phyloP scores from a whole-genome alignment of 495 filamentous ascomycete species.

The Recurvomyces mirabilis region DNA sequence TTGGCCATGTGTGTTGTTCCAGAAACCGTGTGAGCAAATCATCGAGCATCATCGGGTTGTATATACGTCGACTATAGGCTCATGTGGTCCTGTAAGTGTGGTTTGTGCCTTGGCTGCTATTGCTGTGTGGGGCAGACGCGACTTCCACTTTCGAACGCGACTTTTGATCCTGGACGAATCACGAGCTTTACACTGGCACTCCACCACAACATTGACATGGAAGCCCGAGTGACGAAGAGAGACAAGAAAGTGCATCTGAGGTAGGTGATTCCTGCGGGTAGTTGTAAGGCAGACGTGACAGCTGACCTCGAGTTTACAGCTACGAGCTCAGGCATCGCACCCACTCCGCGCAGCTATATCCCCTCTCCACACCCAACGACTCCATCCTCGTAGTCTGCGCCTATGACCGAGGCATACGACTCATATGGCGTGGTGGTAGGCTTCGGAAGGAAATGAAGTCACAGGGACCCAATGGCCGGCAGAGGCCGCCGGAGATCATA shows the following conservation, averaged over 20 bases:
- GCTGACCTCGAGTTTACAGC: conserved; percentile 34
- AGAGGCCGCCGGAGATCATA: conserved; percentile 56
- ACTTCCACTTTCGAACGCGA: no score
- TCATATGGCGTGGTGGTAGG: conserved; percentile 71
- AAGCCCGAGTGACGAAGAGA: conserved; percentile 23
- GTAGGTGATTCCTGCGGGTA: conserved; percentile 25
- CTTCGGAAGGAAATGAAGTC: background rate
- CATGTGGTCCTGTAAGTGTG: no score
- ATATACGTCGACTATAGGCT: no score
- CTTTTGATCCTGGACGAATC: no score
- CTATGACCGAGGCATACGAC: conserved; percentile 62
- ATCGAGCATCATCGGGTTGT: no score
- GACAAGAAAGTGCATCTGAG: conserved; percentile 41
- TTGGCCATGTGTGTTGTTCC: conserved; percentile 56
- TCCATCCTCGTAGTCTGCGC: conserved; percentile 76
- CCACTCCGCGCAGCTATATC: conserved; percentile 62
- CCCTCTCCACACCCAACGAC: conserved; percentile 66
- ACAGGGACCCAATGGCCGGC: conserved; percentile 24
- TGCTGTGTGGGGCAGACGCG: no score
- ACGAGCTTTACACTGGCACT: no score
- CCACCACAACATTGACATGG: no score
- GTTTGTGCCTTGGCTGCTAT: no score
- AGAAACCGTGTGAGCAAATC: no score
- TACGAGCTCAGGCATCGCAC: conserved; percentile 68
- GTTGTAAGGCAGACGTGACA: conserved; percentile 11